These are phyloP conservation scores for Aureobasidium sp. DNA, from an alignment of 2,329 filamentous ascomycete species.

Conservation along the genomic window DNA sequence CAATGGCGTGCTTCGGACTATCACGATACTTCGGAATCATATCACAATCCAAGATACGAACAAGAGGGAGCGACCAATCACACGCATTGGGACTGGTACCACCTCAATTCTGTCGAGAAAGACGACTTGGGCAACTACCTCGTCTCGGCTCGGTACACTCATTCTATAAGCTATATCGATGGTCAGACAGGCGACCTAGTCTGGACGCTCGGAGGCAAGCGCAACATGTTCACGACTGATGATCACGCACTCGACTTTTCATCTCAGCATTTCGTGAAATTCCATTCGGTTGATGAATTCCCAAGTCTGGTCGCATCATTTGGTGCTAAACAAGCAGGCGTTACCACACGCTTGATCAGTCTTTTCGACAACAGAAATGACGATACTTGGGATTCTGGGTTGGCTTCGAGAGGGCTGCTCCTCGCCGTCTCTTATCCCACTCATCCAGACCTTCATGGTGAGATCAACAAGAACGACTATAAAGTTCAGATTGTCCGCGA, in stretches of 20 bases:
- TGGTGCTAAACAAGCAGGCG: slow-evolving; percentile 17
- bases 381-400: background rate
- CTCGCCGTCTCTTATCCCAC: slow-evolving; percentile 24
- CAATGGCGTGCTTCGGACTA: slow-evolving; percentile 32
- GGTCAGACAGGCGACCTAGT: slow-evolving; percentile 39
- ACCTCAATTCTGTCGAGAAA: slow-evolving; percentile 49
- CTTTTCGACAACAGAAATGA: slow-evolving; percentile 41
- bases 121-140: slow-evolving; percentile 43
- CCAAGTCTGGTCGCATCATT: background rate
- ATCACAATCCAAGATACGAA: slow-evolving; percentile 28
- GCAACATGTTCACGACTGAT: slow-evolving; percentile 20
- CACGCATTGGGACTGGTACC: slow-evolving; percentile 42
- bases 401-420: slow-evolving; percentile 22
- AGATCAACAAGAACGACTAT: slow-evolving; percentile 14
- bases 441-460: background rate
- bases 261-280: slow-evolving; percentile 44
- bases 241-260: slow-evolving; percentile 27
- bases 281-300: slow-evolving; percentile 37
- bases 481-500: slow-evolving; percentile 23
- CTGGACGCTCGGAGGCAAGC: slow-evolving; percentile 39
- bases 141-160: slow-evolving; percentile 43
- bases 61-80: slow-evolving; percentile 28
- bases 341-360: slow-evolving; percentile 27
- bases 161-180: slow-evolving; percentile 40
- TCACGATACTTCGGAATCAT: slow-evolving; percentile 17